Evolutionary conservation across 441 rosid species (phyloP), one percentile per base, ranked within the genome.

Genomic region (Adansonia grandidieri): DNA sequence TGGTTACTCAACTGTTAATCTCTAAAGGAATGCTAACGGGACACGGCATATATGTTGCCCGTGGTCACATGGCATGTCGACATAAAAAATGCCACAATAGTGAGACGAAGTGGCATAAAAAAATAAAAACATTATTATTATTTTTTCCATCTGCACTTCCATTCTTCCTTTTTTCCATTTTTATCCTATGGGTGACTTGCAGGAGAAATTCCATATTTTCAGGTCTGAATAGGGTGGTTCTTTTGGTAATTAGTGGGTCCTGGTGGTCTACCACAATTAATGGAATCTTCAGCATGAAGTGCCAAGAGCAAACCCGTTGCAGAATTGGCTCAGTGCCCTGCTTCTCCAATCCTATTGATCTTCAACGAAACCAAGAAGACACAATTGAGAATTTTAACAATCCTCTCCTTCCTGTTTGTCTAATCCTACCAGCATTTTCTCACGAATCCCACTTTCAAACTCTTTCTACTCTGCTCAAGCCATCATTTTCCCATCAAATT

Each of bases 131-230:
- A 54, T 19, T 40, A 5, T 40, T 40, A 4, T 40, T 40, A 28
- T 28, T 40, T 5, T 40, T 40, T 4, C 44, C 44, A 40, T 40
- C 44, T 40, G 44, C 44, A 4, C 6, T 40, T 5, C 44, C 44
- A 40, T 40, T 4, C 5, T 40, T 40, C 6, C 6, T 40, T 40
- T 40, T 40, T 40, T 40, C 6, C 44, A 40, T 40, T 40, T 40
- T 40, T 40, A 40, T 5, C 44, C 97, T 93, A 76, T 94, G 97
- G 98, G 97, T 93, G 82, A 89, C 93, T 71, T 86, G 92, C 80
- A 88, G 98, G 86, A 89, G 87, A 93, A 91, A 82, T 87, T 75
- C 22, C 91, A 90, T 40, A 85, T 94, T 68, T 83, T 28, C 96
- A 5, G 84, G 90, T 3, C 80, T 90, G 0, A 78, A 83, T 65